Evolutionary conservation across 805 yeast genomes (phyloP).

Genomic region (Tetrapisispora arboricola): DNA sequence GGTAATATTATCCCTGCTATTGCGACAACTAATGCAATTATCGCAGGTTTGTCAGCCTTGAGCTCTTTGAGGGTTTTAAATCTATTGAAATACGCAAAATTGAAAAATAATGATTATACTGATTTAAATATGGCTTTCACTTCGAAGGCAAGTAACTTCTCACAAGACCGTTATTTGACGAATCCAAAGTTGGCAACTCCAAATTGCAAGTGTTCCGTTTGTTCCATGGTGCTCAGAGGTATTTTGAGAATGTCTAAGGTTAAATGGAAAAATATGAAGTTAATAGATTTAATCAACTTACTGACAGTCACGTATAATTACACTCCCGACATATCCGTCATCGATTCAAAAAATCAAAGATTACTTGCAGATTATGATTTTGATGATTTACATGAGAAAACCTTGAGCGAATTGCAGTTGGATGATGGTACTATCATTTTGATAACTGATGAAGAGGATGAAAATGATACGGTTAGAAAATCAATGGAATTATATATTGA

Average conservation of each 20-base stretch:
- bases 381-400: conserved; percentile 56
- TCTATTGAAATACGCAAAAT: conserved; percentile 25
- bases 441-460: conserved; percentile 62
- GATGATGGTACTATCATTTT: conserved; percentile 51
- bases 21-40: conserved; percentile 93
- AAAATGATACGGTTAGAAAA: conserved; percentile 30
- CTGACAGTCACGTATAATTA: conserved; percentile 44
- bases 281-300: conserved; percentile 43
- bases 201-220: conserved; percentile 62
- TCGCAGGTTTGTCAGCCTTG: conserved; percentile 79
- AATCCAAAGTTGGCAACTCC: conserved; percentile 53
- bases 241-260: conserved; percentile 29
- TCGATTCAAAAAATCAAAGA: conserved; percentile 33
- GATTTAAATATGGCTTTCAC: conserved; percentile 39
- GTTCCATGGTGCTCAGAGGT: conserved; percentile 44
- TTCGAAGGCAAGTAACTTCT: conserved; percentile 37
- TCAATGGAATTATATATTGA: conserved; percentile 51
- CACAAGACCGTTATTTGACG: conserved; percentile 46
- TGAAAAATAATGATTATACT: conserved; percentile 25
- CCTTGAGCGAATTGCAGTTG: conserved; percentile 45
- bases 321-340: conserved; percentile 28
- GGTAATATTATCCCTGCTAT: conserved; percentile 98
- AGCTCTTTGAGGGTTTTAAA: conserved; percentile 51
- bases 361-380: conserved; percentile 79
- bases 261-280: conserved; percentile 26